Evolutionary conservation across 208 protist species (phyloP).

Genomic region (Leishmania lainsoni): DNA sequence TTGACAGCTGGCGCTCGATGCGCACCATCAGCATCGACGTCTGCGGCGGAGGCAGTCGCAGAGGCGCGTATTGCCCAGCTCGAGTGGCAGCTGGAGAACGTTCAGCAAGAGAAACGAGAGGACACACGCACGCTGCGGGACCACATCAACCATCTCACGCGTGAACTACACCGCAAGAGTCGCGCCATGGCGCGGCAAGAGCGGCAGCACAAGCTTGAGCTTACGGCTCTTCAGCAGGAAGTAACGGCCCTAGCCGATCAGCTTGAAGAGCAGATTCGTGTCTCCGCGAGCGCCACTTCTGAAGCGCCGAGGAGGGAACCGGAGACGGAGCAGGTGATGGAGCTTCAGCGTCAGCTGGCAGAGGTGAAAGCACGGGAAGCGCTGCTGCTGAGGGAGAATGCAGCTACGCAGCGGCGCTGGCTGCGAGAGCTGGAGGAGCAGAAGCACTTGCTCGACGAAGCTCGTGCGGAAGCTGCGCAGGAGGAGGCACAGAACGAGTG

Average conservation of each 20-base stretch:
- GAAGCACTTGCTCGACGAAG: constrained; percentile 16
- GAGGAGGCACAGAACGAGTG: constrained; percentile 1
- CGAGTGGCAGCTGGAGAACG: constrained; percentile 39
- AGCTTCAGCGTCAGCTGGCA: constrained; percentile 11
- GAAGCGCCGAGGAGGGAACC: constrained; percentile 1
- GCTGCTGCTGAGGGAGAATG: constrained; percentile 8
- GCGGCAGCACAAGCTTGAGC: constrained; percentile 39
- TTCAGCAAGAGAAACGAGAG: constrained; percentile 33
- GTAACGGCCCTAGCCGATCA: constrained; percentile 42
- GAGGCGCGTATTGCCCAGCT: constrained; percentile 27
- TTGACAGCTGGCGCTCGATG: background rate
- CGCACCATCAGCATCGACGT: background rate
- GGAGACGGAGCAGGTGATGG: background rate
- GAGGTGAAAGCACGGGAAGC: constrained; percentile 16
- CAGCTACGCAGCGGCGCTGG: constrained; percentile 21
- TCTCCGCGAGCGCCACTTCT: background rate
- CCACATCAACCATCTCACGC: constrained; percentile 44
- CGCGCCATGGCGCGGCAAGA: constrained; percentile 30
- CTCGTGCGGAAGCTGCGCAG: background rate
- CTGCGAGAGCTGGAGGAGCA: constrained; percentile 32
- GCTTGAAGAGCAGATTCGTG: constrained; percentile 34
- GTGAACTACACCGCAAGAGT: constrained; percentile 27
- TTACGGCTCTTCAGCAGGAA: constrained; percentile 44
- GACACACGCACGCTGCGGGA: constrained; percentile 37
- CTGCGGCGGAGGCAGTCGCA: background rate